phyloP scores from a whole-genome alignment of 1,284 basidiomycete species.

The Ustilago cynodontis region DNA sequence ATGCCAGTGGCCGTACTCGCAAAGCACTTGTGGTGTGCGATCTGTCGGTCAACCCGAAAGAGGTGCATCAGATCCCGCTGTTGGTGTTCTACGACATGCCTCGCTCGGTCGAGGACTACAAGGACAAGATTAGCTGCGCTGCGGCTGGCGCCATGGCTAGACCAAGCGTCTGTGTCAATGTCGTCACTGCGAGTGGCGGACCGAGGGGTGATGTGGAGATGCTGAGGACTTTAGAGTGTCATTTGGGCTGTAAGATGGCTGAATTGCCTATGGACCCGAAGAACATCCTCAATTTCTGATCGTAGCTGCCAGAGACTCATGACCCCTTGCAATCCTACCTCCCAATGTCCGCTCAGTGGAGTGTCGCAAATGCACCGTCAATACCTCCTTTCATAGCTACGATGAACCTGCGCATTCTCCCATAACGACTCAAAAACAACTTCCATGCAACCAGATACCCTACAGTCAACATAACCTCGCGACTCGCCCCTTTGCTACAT shows the following conservation, averaged over 20 bases:
- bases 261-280: slow-evolving; percentile 59
- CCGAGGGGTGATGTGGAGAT: slow-evolving; percentile 84
- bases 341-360: no score
- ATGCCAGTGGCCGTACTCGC: slow-evolving; percentile 51
- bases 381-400: no score
- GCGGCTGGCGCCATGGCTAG: slow-evolving; percentile 83
- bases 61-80: slow-evolving; percentile 88
- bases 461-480: background rate
- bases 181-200: slow-evolving; percentile 94
- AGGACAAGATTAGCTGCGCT: slow-evolving; percentile 78
- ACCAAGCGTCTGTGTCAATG: slow-evolving; percentile 90
- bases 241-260: slow-evolving; percentile 63
- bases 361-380: background rate
- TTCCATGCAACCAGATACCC: slow-evolving; percentile 12
- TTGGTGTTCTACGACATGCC: slow-evolving; percentile 87
- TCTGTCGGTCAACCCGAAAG: slow-evolving; percentile 86
- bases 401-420: no score
- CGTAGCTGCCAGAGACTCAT: background rate
- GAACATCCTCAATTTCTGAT: slow-evolving; percentile 60
- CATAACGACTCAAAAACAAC: background rate
- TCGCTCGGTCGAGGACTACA: slow-evolving; percentile 94
- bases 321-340: no score
- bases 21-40: slow-evolving; percentile 88
- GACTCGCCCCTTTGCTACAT: background rate
- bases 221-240: slow-evolving; percentile 94